These are phyloP conservation scores for Flaveria robusta DNA, from an alignment of 129 eudicot genomes.

Conservation along the genomic window DNA sequence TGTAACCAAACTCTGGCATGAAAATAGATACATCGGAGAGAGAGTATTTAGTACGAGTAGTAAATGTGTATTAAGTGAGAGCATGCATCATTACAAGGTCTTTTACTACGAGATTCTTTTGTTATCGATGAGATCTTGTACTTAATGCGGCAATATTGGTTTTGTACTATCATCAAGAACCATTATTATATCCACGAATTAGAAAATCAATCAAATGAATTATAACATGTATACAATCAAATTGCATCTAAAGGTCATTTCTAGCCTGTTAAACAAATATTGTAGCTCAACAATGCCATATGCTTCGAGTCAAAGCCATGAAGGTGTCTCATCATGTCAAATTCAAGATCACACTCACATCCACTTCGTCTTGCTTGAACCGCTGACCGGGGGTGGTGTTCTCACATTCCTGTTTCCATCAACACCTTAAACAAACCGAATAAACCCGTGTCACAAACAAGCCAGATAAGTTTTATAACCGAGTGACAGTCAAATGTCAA, in stretches of 20 bases:
- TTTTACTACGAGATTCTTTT: no score
- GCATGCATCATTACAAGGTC: no score
- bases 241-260: slow-evolving; percentile 24
- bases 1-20: no score
- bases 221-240: slow-evolving; percentile 30
- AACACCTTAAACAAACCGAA: slow-evolving; percentile 36
- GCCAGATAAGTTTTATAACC: not conserved
- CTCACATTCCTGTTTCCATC: slow-evolving; percentile 50
- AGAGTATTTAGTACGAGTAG: no score
- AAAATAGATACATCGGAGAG: no score
- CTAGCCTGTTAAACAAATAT: slow-evolving; percentile 24
- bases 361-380: slow-evolving; percentile 62
- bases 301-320: slow-evolving; percentile 65
- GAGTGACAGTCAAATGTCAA: not conserved
- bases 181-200: no score
- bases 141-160: no score
- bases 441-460: slow-evolving; percentile 3
- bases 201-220: slow-evolving; percentile 23
- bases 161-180: no score
- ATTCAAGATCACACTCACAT: slow-evolving; percentile 39
- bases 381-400: slow-evolving; percentile 69
- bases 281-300: slow-evolving; percentile 32
- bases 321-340: slow-evolving; percentile 1
- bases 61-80: no score
- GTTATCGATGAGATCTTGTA: no score